Percentiles rank a stretch among this genome's conserved stretches.
Conservation (phyloP, 1,139 yeast genomes). For the Geotrichum restrictum region DNA sequence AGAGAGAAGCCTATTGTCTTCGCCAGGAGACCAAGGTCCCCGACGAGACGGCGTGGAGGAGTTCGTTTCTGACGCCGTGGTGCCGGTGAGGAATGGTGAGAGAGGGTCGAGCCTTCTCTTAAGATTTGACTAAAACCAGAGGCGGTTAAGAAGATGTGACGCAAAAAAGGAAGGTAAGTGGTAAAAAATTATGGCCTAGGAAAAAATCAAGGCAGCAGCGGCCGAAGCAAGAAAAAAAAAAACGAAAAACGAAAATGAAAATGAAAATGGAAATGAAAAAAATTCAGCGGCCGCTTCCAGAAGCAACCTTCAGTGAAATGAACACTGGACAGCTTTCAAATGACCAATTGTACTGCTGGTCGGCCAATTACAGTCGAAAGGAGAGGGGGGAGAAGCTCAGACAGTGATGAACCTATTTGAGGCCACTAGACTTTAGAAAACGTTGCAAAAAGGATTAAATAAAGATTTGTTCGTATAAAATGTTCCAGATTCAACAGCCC, state of each 20-base stretch:
- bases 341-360: too few species aligned
- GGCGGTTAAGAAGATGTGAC: slow-evolving; percentile 1
- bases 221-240: slow-evolving; percentile 2
- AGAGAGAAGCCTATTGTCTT: slow-evolving; percentile 68
- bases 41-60: slow-evolving; percentile 39
- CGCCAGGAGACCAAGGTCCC: slow-evolving; percentile 91
- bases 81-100: neutral
- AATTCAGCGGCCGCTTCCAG: neutral
- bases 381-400: neutral
- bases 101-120: neutral
- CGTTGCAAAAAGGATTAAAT: too few species aligned
- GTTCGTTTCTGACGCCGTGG: slow-evolving; percentile 13
- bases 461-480: too few species aligned
- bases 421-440: too few species aligned
- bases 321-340: too few species aligned
- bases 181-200: slow-evolving; percentile 4
- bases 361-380: neutral
- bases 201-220: slow-evolving; percentile 8
- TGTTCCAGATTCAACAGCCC: too few species aligned
- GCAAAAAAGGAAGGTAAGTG: neutral
- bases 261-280: neutral
- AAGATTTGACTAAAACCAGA: slow-evolving; percentile 7
- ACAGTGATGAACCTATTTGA: neutral
- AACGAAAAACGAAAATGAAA: slow-evolving; percentile 6
- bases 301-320: neutral